Evolutionary conservation across 139 green algal genomes (phyloP), one percentile per base, ranked within the genome.

Genomic region (Chlorella sp.): DNA sequence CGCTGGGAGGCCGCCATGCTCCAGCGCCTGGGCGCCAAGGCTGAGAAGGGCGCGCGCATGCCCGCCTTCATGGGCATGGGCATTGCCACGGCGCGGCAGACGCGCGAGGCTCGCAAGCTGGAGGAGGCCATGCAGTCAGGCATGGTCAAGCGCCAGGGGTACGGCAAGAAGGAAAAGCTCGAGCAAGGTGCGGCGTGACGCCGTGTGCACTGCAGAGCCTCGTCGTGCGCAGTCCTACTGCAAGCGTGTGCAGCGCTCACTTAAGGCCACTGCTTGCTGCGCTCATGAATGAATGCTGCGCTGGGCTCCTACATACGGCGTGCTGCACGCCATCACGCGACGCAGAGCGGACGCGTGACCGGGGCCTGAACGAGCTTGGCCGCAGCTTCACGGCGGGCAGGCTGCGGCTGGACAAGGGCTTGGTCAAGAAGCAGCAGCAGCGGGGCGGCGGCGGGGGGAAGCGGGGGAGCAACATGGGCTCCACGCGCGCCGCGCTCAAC

Each of bases 101-200:
- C 29, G 32, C 31, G 70, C 2, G 75, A 87, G 42, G 74, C 67
- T 0, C 50, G 62, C 5, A 82, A 85, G 22, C 74, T 91, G 68
- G 75, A 90, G 75, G 87, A 92, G 74, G 87, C 86, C 29, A 88
- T 92, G 3, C 83, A 77, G 34, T 71, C 84, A 17, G 87, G 87
- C 65, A 87, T 89, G 82, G 83, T 89, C 35, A 72, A 82, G 63
- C 50, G 61, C 0, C 90, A 91, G 72, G 77, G 86, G 1, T 20
- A 81, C 27, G 85, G 80, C 31, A 89, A 88, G 77, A 90, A 89
- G 67, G 81, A 81, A 76, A 64, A 69, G n/a, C 61, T 67, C 20
- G 55, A 71, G 2, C 80, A 82, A 69, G 67, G 68, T 79, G 59
- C n/a, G 35, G 33, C 6, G 26, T 30, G 20, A 27, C 20, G 55